A percentile compares a stretch with the other conserved stretches of the same genome.
Conservation (phyloP, 768 basidiomycete genomes). For the Lactifluus piperatus region DNA sequence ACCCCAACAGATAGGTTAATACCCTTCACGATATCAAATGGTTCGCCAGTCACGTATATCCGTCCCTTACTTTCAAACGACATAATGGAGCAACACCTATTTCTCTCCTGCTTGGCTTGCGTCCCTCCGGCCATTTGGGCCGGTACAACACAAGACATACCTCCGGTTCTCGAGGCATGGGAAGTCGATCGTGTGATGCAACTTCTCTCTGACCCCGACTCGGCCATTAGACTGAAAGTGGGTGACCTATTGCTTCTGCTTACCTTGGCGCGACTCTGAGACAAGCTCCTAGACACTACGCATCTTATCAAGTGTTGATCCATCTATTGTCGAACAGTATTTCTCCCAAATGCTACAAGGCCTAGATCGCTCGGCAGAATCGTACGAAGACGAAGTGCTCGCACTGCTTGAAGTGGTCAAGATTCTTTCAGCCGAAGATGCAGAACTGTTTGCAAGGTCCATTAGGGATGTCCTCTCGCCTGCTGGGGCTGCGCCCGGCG, state of each 20-base stretch:
- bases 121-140: constrained; percentile 60
- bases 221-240: constrained; percentile 51
- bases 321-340: constrained; percentile 46
- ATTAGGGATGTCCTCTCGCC: constrained; percentile 35
- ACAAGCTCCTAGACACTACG: constrained; percentile 45
- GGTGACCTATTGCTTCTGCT: constrained; percentile 10
- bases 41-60: constrained; percentile 35
- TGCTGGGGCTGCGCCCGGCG: constrained; percentile 29
- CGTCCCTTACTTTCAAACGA: constrained; percentile 52
- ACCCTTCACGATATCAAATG: constrained; percentile 1
- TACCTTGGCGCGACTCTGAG: neutral
- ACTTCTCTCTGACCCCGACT: constrained; percentile 52
- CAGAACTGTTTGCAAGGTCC: constrained; percentile 48
- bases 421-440: constrained; percentile 38
- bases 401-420: constrained; percentile 51
- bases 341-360: constrained; percentile 37
- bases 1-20: constrained; percentile 5
- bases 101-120: constrained; percentile 53
- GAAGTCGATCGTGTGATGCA: constrained; percentile 70
- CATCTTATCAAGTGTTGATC: constrained; percentile 51
- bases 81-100: constrained; percentile 55
- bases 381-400: constrained; percentile 34
- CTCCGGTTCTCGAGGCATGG: constrained; percentile 53
- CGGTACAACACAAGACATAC: constrained; percentile 43
- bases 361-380: constrained; percentile 28